These are phyloP conservation scores for Hypoxylon sp. DNA, from an alignment of 2,329 filamentous ascomycete genomes.

Conservation along the genomic window DNA sequence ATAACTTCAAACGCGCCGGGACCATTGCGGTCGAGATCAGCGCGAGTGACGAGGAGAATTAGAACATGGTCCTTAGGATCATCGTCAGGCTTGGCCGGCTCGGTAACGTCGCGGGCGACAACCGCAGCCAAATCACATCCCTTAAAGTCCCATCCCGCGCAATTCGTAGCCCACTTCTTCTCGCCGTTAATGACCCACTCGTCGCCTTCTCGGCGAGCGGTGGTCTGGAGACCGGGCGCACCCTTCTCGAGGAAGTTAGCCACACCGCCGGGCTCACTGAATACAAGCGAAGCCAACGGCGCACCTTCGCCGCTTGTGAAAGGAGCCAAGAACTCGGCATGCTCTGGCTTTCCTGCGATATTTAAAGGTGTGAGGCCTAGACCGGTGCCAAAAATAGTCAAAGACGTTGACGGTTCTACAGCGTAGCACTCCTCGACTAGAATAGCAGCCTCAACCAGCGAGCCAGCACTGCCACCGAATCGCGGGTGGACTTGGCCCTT, in stretches of 20 bases:
- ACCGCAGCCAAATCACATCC: constrained; percentile 62
- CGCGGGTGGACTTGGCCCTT: constrained; percentile 55
- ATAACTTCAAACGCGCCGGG: constrained; percentile 55
- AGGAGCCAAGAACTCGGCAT: constrained; percentile 56
- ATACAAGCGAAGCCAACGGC: constrained; percentile 60
- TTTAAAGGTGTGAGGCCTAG: constrained; percentile 61
- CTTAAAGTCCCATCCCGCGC: constrained; percentile 61
- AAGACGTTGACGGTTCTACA: constrained; percentile 57
- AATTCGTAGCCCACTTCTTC: constrained; percentile 59
- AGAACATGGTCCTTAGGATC: constrained; percentile 51
- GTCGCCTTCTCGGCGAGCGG: constrained; percentile 57
- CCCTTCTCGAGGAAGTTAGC: constrained; percentile 63
- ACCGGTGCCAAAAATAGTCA: constrained; percentile 62
- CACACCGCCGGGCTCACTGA: constrained; percentile 60
- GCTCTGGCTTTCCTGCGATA: constrained; percentile 52
- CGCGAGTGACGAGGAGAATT: constrained; percentile 59
- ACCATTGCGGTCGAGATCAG: constrained; percentile 56
- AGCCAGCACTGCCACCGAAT: constrained; percentile 56
- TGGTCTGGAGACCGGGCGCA: constrained; percentile 57
- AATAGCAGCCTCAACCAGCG: constrained; percentile 58
- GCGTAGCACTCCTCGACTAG: constrained; percentile 62
- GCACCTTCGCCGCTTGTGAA: constrained; percentile 56
- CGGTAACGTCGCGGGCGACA: constrained; percentile 54
- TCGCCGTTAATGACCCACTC: constrained; percentile 63
- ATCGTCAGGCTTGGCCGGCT: constrained; percentile 2